Percentiles rank a stretch among this genome's conserved stretches.
These are phyloP conservation scores for Conoideocrella luteorostrata DNA, from an alignment of 2,329 filamentous ascomycete species.

Conservation along the genomic window DNA sequence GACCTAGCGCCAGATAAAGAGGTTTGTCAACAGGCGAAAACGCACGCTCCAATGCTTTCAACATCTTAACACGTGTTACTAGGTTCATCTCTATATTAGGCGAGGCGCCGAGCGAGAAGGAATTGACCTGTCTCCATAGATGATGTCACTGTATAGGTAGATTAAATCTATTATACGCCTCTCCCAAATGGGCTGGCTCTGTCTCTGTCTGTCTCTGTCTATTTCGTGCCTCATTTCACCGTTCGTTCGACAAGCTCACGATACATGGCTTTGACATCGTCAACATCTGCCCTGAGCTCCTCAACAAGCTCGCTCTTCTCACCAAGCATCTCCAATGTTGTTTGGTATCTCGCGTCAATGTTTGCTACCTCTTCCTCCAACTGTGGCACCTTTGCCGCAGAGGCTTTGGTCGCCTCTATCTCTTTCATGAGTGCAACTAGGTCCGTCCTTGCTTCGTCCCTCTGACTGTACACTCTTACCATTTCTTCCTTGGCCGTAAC, in stretches of 20 bases:
- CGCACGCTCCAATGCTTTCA: not conserved
- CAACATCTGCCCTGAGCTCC: constrained; percentile 81
- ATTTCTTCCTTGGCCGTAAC: constrained; percentile 84
- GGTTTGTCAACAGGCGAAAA: constrained; percentile 39
- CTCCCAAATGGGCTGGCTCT: not conserved
- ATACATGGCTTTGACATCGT: constrained; percentile 94
- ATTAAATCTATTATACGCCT: not conserved
- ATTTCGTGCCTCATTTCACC: constrained; percentile 47
- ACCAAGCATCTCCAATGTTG: constrained; percentile 86
- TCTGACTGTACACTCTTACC: constrained; percentile 68
- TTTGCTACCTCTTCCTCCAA: constrained; percentile 63
- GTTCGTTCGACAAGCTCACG: constrained; percentile 84
- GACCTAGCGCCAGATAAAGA: constrained; percentile 82
- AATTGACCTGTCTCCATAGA: constrained; percentile 47
- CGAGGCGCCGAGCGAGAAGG: constrained; percentile 78
- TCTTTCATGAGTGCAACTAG: constrained; percentile 89
- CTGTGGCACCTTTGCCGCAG: constrained; percentile 52
- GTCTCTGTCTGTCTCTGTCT: not conserved
- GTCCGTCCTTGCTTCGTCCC: constrained; percentile 86
- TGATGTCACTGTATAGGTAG: not conserved
- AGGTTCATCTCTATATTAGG: constrained; percentile 72
- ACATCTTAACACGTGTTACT: constrained; percentile 8
- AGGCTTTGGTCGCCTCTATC: constrained; percentile 60
- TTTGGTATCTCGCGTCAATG: constrained; percentile 75
- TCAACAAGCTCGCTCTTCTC: constrained; percentile 96